A percentile compares a stretch with the other conserved stretches of the same genome.
phyloP scores from a whole-genome alignment of 2,329 filamentous ascomycete genomes.

The Alternaria gaisen region DNA sequence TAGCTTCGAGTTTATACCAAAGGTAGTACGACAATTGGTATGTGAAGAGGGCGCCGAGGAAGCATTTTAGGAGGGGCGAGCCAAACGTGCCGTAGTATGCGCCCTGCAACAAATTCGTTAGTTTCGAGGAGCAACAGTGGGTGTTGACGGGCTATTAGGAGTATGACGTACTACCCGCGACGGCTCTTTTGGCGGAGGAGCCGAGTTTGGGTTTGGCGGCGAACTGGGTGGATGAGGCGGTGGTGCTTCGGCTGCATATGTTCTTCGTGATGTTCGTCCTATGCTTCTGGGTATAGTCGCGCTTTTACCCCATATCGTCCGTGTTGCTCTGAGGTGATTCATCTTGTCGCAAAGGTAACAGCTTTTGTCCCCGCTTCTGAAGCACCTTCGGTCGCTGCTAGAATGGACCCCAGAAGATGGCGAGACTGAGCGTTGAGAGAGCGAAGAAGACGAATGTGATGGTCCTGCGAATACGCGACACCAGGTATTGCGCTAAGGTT shows the following conservation, averaged over 20 bases:
- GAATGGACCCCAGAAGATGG: conserved; percentile 8
- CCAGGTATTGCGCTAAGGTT: background rate
- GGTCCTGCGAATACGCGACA: background rate
- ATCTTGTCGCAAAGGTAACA: conserved; percentile 11
- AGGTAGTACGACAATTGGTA: conserved; percentile 80
- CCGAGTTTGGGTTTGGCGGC: conserved; percentile 24
- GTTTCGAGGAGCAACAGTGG: background rate
- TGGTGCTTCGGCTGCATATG: conserved; percentile 26
- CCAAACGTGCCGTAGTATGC: conserved; percentile 80
- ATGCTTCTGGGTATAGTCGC: conserved; percentile 5
- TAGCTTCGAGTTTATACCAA: conserved; percentile 77
- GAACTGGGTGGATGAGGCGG: conserved; percentile 20
- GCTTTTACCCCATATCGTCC: conserved; percentile 9
- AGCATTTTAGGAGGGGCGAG: conserved; percentile 75
- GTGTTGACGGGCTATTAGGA: background rate
- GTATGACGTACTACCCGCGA: conserved; percentile 33
- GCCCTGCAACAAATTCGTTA: conserved; percentile 37
- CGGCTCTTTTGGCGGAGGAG: conserved; percentile 26
- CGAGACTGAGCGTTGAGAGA: background rate
- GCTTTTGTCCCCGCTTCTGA: conserved; percentile 8
- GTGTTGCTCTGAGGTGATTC: conserved; percentile 24
- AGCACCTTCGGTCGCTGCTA: background rate
- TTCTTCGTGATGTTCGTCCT: conserved; percentile 18
- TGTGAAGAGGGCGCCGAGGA: conserved; percentile 77
- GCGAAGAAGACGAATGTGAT: background rate